Conservation (phyloP, 2,329 filamentous ascomycete genomes). For the Volutella citrinella region DNA sequence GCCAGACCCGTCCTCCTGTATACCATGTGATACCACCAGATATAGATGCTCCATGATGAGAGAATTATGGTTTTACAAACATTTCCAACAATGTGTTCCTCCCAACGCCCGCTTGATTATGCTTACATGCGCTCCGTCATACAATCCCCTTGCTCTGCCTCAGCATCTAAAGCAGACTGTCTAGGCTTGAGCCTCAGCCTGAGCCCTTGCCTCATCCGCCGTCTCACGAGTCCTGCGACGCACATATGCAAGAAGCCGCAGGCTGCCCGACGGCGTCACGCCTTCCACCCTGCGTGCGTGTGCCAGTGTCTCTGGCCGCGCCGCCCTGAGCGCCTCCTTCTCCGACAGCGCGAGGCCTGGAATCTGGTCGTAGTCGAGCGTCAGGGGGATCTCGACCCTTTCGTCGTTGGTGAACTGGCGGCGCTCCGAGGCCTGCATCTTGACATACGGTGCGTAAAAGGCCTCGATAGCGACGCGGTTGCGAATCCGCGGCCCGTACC, state of each 20-base stretch:
- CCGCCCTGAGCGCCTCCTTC: constrained; percentile 64
- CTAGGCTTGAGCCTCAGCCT: no score
- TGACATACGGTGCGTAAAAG: constrained; percentile 82
- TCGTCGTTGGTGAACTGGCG: constrained; percentile 74
- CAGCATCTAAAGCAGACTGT: no score
- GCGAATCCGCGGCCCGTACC: constrained; percentile 57
- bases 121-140: no score
- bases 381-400: constrained; percentile 63
- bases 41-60: no score
- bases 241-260: constrained; percentile 63
- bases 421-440: constrained; percentile 65
- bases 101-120: no score
- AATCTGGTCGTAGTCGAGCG: constrained; percentile 74
- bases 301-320: constrained; percentile 78
- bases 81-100: no score
- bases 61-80: no score
- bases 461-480: constrained; percentile 77
- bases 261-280: constrained; percentile 58
- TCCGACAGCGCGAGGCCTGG: constrained; percentile 78
- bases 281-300: constrained; percentile 89
- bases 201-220: no score
- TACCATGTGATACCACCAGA: no score
- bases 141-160: no score
- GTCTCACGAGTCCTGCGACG: no score
- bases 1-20: no score